These are phyloP conservation scores for Thelonectria olida DNA, from an alignment of 2,329 filamentous ascomycete genomes.

Conservation along the genomic window DNA sequence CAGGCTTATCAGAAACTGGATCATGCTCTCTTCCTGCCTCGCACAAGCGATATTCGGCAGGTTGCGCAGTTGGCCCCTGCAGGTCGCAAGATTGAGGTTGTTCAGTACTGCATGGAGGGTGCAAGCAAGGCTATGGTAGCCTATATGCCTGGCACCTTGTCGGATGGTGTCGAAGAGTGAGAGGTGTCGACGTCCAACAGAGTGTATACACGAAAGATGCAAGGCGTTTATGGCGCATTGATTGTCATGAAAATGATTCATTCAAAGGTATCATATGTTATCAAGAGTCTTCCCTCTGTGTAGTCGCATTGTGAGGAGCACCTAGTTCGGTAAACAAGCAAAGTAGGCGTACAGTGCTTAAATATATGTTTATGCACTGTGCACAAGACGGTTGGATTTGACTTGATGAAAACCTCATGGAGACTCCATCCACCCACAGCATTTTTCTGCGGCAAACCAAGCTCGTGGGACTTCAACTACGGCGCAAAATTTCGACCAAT, in stretches of 20 bases:
- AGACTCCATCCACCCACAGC: constrained; percentile 39
- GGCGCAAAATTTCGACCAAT: neutral
- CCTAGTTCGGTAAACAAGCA: too few relatives aligned
- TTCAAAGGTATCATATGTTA: neutral
- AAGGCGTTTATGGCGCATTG: neutral
- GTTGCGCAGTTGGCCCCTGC: constrained; percentile 67
- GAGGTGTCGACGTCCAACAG: neutral
- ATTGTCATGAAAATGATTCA: too few relatives aligned
- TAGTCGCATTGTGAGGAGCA: too few relatives aligned
- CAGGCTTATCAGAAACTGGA: constrained; percentile 67
- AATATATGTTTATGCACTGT: constrained; percentile 22
- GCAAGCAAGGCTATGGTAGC: constrained; percentile 85
- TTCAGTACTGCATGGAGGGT: constrained; percentile 92
- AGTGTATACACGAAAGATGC: neutral
- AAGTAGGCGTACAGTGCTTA: constrained; percentile 14
- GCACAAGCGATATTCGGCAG: constrained; percentile 84
- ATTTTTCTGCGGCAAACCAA: constrained; percentile 29
- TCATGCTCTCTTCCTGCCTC: constrained; percentile 82
- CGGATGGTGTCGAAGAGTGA: constrained; percentile 12
- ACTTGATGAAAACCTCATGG: constrained; percentile 39
- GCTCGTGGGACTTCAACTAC: constrained; percentile 13
- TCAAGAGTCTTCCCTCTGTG: neutral
- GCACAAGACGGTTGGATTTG: constrained; percentile 30
- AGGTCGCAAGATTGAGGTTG: constrained; percentile 71
- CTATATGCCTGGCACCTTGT: constrained; percentile 59